phyloP scores from a whole-genome alignment of 257 asterid genomes.

The Solanum paucissectum region DNA sequence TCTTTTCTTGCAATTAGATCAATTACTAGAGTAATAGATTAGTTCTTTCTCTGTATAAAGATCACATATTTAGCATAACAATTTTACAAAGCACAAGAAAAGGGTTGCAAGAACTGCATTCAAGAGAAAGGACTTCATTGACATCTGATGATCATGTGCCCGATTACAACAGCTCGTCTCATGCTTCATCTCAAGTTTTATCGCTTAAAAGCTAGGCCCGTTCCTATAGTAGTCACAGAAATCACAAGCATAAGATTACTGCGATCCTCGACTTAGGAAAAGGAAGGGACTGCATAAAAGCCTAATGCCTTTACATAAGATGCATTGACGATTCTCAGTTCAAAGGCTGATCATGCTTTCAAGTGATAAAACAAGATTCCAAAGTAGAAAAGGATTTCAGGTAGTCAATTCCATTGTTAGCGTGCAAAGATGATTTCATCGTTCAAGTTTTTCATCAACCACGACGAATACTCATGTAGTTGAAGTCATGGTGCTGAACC shows the following conservation, averaged over 20 bases:
- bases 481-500: constrained; percentile 91
- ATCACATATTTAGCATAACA: not conserved
- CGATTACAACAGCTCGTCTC: not conserved
- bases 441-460: constrained; percentile 18
- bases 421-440: not conserved
- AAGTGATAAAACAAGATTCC: not conserved
- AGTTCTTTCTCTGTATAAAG: not conserved
- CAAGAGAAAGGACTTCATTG: not conserved
- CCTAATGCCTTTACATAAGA: not conserved
- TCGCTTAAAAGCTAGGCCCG: not conserved
- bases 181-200: not conserved
- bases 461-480: constrained; percentile 61
- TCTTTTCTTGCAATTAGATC: not conserved
- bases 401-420: not conserved
- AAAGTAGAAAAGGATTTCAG: not conserved
- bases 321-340: not conserved
- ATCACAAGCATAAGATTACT: not conserved
- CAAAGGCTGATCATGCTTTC: not conserved
- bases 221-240: not conserved
- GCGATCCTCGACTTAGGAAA: not conserved
- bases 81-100: not conserved
- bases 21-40: not conserved
- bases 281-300: not conserved
- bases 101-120: not conserved
- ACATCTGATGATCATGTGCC: not conserved